These are phyloP conservation scores for Magnaporthales sp. DNA, from an alignment of 2,329 filamentous ascomycete species.

Conservation along the genomic window DNA sequence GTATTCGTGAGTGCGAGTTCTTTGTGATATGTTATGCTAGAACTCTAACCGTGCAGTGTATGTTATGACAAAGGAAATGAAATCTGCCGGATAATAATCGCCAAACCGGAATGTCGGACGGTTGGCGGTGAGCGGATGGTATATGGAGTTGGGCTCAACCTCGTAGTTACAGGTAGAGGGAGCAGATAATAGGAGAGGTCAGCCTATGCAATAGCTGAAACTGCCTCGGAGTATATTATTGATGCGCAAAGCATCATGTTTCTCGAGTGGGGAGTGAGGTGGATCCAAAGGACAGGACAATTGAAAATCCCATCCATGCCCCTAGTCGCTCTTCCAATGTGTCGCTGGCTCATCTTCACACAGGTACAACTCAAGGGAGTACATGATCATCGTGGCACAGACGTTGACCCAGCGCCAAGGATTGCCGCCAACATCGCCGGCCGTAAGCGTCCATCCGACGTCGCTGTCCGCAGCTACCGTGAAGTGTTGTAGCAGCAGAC, in stretches of 20 bases:
- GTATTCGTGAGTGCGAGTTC: not conserved
- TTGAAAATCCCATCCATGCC: not conserved
- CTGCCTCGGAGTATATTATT: not conserved
- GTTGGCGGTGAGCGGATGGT: too few species aligned
- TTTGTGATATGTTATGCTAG: not conserved
- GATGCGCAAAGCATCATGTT: not conserved
- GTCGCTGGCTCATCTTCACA: constrained; percentile 70
- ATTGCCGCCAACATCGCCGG: constrained; percentile 74
- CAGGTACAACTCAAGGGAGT: constrained; percentile 83
- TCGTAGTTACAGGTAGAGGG: not conserved
- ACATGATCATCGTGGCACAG: constrained; percentile 78
- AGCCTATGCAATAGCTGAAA: not conserved
- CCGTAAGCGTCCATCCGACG: constrained; percentile 72
- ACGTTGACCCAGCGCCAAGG: constrained; percentile 93
- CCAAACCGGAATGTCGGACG: not conserved
- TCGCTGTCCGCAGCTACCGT: constrained; percentile 59
- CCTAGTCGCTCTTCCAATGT: constrained; percentile 92
- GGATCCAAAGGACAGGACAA: not conserved
- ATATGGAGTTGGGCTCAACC: not conserved
- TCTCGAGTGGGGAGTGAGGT: not conserved
- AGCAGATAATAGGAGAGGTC: not conserved
- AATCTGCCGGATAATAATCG: not conserved
- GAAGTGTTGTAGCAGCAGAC: constrained; percentile 90
- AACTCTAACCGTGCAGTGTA: not conserved
- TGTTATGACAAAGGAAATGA: not conserved